phyloP scores from a whole-genome alignment of 2,329 filamentous ascomycete genomes.

The Penicillium sp. region DNA sequence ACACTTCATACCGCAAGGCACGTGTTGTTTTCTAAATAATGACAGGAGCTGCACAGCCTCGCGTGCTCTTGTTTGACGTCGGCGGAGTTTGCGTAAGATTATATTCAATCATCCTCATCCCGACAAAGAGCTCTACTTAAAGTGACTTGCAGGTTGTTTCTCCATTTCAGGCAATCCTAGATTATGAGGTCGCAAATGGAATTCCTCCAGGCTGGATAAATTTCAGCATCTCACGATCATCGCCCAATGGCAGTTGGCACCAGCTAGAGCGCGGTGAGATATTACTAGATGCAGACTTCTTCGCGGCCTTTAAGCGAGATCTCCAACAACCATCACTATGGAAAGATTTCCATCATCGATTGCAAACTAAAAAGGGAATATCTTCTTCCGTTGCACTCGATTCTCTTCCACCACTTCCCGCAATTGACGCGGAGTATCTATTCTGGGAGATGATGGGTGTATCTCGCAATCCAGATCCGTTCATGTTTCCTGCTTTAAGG shows the following conservation, averaged over 20 bases:
- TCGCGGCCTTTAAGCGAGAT: conserved; percentile 69
- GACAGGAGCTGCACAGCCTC: conserved; percentile 46
- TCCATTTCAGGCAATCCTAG: conserved; percentile 86
- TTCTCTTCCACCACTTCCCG: conserved; percentile 60
- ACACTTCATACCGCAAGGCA: background rate
- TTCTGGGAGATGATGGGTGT: conserved; percentile 89
- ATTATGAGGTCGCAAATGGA: conserved; percentile 72
- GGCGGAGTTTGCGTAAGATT: conserved; percentile 89
- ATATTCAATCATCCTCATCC: background rate
- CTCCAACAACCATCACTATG: conserved; percentile 65
- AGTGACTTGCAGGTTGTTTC: conserved; percentile 65
- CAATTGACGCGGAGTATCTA: conserved; percentile 70
- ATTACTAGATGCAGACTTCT: conserved; percentile 70
- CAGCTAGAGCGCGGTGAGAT: conserved; percentile 81
- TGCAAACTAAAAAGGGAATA: conserved; percentile 24
- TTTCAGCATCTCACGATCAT: conserved; percentile 74
- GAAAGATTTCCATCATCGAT: conserved; percentile 53
- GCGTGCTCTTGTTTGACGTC: conserved; percentile 87
- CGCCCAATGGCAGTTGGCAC: conserved; percentile 82
- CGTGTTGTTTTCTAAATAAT: conserved; percentile 22
- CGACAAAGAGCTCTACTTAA: background rate
- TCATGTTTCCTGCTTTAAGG: conserved; percentile 79
- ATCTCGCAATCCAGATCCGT: conserved; percentile 69
- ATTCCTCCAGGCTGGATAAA: conserved; percentile 92
- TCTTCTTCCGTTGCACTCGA: conserved; percentile 12